Base-by-base conservation (phyloP, 768 basidiomycete genomes). In the Dentipellis sp. region DNA sequence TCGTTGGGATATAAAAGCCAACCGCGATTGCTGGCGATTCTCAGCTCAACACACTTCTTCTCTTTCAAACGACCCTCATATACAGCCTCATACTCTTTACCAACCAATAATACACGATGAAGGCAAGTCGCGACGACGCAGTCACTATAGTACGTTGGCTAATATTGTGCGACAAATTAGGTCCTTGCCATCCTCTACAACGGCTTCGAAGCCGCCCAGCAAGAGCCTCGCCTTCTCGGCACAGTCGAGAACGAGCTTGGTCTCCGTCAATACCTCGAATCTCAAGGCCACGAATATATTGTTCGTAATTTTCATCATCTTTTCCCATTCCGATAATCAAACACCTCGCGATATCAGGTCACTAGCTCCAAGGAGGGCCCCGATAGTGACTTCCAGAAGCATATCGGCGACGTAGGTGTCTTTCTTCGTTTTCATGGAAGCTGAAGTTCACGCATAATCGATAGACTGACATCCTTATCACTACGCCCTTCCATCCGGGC, bases 291-390 rank as follows among this genome's bases (percentile, higher is more conserved):
- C n/a, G n/a, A n/a, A 69, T 66, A 80, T 59, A 72, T 93, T 57
- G 90, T 84, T 67, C n/a, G n/a, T 42, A 79, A 64, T 21, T n/a
- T n/a, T n/a, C 14, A 12, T 2, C 9, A 42, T 40, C 29, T n/a
- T 29, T 48, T 14, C 6, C 47, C 9, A n/a, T n/a, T n/a, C n/a
- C 12, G 46, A 11, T 5, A 23, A 42, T 40, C 23, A 21, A 16
- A 39, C 22, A 23, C 35, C 40, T n/a, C n/a, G n/a, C n/a, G 8
- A 16, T 21, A 42, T 37, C 61, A 87, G 86, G 86, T 90, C 53
- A 83, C 86, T 19, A 84, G 83, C 70, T 81, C 80, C 75, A 94
- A 93, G 70, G 91, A 94, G 67, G 91, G 91, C n/a, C 72, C 84
- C 6, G 78, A 86, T 45, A 54, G 53, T 45, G 53, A 54, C 53